These are phyloP conservation scores for Mucor indicus DNA, from an alignment of 371 early-diverging fungal genomes.

Conservation along the genomic window DNA sequence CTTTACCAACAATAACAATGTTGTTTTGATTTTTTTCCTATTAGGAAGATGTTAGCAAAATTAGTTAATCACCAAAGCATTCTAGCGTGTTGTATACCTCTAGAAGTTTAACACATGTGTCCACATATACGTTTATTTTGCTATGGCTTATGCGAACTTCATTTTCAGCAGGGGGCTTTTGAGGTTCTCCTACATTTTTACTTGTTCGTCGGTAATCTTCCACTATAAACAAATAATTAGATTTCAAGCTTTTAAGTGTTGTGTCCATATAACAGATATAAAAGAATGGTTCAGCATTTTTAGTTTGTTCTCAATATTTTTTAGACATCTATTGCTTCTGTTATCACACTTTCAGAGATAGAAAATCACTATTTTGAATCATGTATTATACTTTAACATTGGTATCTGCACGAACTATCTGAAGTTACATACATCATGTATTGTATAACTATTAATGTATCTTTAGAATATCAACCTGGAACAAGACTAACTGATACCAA, in stretches of 20 bases:
- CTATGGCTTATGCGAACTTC: conserved; percentile 38
- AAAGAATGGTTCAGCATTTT: conserved; percentile 1
- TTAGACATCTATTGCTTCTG: neutral
- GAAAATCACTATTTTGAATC: neutral
- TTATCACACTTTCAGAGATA: neutral
- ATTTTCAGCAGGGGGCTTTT: conserved; percentile 36
- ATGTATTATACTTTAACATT: too few relatives aligned
- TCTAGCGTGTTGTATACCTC: conserved; percentile 17
- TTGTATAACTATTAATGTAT: conserved; percentile 1
- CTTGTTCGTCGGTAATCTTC: conserved; percentile 35
- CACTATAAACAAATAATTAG: conserved; percentile 24
- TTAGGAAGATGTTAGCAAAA: neutral
- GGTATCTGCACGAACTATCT: too few relatives aligned
- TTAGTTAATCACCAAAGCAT: neutral
- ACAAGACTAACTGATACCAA: conserved; percentile 9
- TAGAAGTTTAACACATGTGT: conserved; percentile 27
- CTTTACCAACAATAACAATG: conserved; percentile 44
- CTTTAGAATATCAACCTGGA: conserved; percentile 27
- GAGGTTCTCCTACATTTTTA: conserved; percentile 17
- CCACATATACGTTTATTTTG: conserved; percentile 37
- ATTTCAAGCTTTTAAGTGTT: too few relatives aligned
- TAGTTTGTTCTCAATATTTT: conserved; percentile 1
- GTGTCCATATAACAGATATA: neutral
- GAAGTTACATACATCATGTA: too few relatives aligned
- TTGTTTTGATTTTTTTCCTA: conserved; percentile 18